Conservation (phyloP, 2,329 filamentous ascomycete genomes). For the Alternaria gaisen region DNA sequence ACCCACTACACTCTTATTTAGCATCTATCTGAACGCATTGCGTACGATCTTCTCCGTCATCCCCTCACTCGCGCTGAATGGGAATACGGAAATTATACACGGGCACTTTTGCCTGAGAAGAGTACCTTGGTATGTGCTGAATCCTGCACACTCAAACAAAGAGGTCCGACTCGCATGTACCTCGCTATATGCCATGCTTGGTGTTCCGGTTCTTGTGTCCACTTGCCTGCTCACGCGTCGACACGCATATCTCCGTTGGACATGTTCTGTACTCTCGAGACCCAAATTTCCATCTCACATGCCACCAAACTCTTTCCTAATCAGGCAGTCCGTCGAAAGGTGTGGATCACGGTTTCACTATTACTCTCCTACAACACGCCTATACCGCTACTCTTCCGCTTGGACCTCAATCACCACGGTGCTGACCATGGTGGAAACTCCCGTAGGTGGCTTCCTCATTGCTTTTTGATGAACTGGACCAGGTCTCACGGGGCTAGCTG, state of each 20-base stretch:
- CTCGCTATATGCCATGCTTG: too few relatives aligned
- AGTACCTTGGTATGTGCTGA: fast-evolving
- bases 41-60: too few relatives aligned
- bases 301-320: neutral
- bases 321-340: neutral
- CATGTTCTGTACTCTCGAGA: neutral
- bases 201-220: fast-evolving
- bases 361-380: fast-evolving
- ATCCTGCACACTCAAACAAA: too few relatives aligned
- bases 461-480: neutral
- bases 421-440: neutral
- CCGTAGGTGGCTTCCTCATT: neutral
- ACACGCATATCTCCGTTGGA: neutral
- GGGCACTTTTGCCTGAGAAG: too few relatives aligned
- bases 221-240: neutral
- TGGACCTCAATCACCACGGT: neutral
- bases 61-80: too few relatives aligned
- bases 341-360: neutral
- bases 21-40: too few relatives aligned
- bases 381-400: neutral
- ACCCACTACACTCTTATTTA: too few relatives aligned
- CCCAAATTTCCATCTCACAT: neutral
- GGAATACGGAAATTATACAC: too few relatives aligned
- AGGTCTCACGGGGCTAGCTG: neutral
- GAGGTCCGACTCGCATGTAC: too few relatives aligned